Base-by-base conservation (phyloP, 441 rosid species). In the Jatropha podagrica region DNA sequence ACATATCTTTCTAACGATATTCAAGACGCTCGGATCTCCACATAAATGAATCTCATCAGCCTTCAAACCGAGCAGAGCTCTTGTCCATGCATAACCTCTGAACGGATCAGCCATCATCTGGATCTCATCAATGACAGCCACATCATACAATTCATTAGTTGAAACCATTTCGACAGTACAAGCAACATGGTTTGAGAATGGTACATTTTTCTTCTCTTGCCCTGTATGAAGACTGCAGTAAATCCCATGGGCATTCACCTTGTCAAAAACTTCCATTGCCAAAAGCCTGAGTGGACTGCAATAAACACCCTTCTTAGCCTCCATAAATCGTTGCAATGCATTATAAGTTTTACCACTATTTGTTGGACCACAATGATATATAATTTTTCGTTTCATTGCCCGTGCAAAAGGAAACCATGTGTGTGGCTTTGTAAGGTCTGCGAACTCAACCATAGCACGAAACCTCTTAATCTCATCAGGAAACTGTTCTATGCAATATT, bases 251-350 rank as follows among this genome's bases (percentile, higher is more conserved):
- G 91, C 86, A 82, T 95, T 95, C 69, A 95, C 98, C 81, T 93
- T 95, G 83, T 93, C 97, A 20, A 95, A 95, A 83, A 95, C 98
- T 85, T 95, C 99, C 99, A 95, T 95, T 1, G 98, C 98, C 85
- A 95, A 85, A 8, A 95, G 89, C 90, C 98, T 84, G 63, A 95
- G 88, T 13, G 99, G 99, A 76, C 99, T 95, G 70, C 98, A 95
- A 83, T 95, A 95, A 82, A 95, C 76, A 15, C 96, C 99, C 70
- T 89, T 93, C 81, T 88, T 85, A 68, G 97, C 99, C 83, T 91
- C 99, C 98, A 93, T 93, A 86, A 85, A 95, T 66, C 86, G 72
- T 65, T 95, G 99, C 87, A 95, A 74, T 48, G 99, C 98, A 82
- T 91, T 93, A 72, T 89, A 95, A n/a, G 99, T 95, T 80, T 95